Evolutionary conservation across 129 eudicot genomes (phyloP).

Genomic region (Ambrosia artemisiifolia): DNA sequence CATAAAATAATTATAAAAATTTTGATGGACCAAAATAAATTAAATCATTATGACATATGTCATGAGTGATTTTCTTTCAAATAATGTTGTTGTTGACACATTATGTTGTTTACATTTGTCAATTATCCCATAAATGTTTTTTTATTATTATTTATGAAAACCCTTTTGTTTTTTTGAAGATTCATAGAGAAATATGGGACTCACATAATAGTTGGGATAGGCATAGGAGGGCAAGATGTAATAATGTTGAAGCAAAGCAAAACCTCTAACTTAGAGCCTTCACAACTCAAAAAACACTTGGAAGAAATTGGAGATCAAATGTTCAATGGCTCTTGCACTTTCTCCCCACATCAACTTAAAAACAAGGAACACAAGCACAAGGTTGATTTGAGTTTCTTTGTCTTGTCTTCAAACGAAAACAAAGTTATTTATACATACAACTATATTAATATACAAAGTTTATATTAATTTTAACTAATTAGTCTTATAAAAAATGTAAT

Average conservation of each 20-base stretch:
- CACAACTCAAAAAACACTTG: constrained; percentile 66
- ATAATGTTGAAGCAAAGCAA: constrained; percentile 69
- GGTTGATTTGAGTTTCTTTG: constrained; percentile 31
- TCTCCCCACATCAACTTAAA: constrained; percentile 56
- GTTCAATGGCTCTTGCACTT: constrained; percentile 69
- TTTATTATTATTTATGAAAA: background rate
- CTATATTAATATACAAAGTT: background rate
- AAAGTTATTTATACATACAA: background rate
- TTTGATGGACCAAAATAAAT: background rate
- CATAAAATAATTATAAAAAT: background rate
- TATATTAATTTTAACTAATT: background rate
- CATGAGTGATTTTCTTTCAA: background rate
- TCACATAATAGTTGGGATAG: constrained; percentile 78
- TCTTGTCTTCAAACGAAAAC: background rate
- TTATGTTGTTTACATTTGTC: background rate
- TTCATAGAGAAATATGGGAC: constrained; percentile 93
- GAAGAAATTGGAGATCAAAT: constrained; percentile 81
- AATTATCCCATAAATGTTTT: background rate
- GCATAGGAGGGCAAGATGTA: constrained; percentile 90
- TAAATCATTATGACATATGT: constrained; percentile 21
- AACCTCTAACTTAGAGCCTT: constrained; percentile 70
- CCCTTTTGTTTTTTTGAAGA: constrained; percentile 26
- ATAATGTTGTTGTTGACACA: constrained; percentile 28
- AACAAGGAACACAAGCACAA: constrained; percentile 51
- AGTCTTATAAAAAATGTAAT: background rate